phyloP scores from a whole-genome alignment of 139 green algal genomes.

The Gonium pectorale region DNA sequence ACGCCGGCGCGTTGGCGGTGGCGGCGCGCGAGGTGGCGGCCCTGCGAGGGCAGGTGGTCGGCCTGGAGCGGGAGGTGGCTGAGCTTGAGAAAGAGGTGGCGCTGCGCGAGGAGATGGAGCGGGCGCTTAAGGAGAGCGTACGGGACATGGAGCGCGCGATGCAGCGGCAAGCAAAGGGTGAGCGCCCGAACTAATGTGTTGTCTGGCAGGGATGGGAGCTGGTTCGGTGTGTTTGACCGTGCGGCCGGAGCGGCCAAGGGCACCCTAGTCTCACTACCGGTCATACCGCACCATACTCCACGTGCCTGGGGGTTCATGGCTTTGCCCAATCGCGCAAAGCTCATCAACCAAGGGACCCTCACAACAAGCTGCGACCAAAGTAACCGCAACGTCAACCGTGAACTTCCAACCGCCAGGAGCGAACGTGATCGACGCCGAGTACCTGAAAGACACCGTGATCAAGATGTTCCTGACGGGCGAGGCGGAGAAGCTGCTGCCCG shows the following conservation, averaged over 20 bases:
- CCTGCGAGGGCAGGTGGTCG: neutral
- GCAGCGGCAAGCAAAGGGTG: conserved; percentile 48
- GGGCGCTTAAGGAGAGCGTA: conserved; percentile 68
- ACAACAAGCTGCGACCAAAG: too few species aligned
- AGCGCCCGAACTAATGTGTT: too few species aligned
- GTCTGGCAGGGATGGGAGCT: too few species aligned
- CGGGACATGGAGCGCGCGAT: conserved; percentile 57
- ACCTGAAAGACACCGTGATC: conserved; percentile 68
- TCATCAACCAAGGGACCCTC: too few species aligned
- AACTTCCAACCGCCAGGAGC: too few species aligned
- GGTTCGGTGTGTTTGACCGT: too few species aligned
- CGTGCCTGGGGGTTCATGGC: too few species aligned
- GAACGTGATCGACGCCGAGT: conserved; percentile 64
- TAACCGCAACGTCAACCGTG: too few species aligned
- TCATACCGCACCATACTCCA: too few species aligned
- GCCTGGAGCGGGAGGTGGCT: conserved; percentile 50
- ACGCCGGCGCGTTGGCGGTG: conserved; percentile 27
- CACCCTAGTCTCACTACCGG: too few species aligned
- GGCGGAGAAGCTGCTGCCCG: conserved; percentile 66
- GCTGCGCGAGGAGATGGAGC: conserved; percentile 68
- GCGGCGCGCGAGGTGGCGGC: conserved; percentile 22
- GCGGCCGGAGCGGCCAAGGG: too few species aligned
- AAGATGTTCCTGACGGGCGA: conserved; percentile 69
- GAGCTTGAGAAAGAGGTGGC: conserved; percentile 61
- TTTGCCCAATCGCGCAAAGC: too few species aligned